These are phyloP conservation scores for Avicennia marina DNA, from an alignment of 257 asterid species.

Conservation along the genomic window DNA sequence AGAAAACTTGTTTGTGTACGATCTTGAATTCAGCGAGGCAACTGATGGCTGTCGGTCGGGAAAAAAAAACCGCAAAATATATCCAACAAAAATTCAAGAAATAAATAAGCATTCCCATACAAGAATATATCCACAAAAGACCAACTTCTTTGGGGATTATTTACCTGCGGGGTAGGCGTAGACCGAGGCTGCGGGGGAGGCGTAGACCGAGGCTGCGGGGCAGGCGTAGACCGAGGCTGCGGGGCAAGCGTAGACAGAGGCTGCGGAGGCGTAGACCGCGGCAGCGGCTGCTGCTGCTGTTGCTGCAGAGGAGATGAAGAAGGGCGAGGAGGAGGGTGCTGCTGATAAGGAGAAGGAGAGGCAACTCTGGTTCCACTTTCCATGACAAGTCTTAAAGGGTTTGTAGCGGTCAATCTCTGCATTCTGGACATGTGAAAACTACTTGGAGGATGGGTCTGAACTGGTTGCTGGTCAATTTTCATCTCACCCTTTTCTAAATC, in stretches of 20 bases:
- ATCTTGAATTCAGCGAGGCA: constrained; percentile 65
- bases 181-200: constrained; percentile 39
- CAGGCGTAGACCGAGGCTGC: too few species aligned
- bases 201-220: too few species aligned
- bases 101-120: not conserved
- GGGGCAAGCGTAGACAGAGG: constrained; percentile 1
- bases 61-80: constrained; percentile 16
- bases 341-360: constrained; percentile 53
- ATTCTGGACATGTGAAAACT: constrained; percentile 57
- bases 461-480: constrained; percentile 26
- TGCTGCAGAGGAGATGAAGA: constrained; percentile 20
- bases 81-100: constrained; percentile 15
- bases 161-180: constrained; percentile 70
- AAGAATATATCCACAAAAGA: not conserved
- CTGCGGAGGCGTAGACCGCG: constrained; percentile 5
- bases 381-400: constrained; percentile 75
- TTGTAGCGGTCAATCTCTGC: constrained; percentile 78
- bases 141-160: not conserved
- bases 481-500: constrained; percentile 79
- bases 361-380: constrained; percentile 75
- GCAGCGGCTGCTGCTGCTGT: constrained; percentile 2
- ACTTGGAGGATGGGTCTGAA: constrained; percentile 34
- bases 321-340: constrained; percentile 31
- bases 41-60: constrained; percentile 52
- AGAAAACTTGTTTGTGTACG: constrained; percentile 87